Evolutionary conservation across 306 rosid species (phyloP), one percentile per base, ranked within the genome.

Genomic region (Vicia faba): DNA sequence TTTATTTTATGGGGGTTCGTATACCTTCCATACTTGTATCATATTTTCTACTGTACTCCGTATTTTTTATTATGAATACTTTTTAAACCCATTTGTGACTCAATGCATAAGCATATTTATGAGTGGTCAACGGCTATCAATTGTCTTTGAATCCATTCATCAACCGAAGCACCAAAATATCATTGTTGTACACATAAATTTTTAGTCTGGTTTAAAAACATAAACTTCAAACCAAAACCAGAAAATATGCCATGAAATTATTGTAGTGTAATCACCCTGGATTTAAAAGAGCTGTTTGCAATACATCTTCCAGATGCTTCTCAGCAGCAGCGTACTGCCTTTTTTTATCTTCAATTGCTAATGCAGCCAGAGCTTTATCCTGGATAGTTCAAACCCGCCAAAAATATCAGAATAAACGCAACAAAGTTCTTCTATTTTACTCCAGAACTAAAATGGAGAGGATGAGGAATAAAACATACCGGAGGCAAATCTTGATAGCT

Each of bases 341-440:
- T 81, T 93, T 93, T 88, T 93, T 93, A 72, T 90, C 96, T 88
- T 93, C 99, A 49, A 93, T 93, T 56, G 99, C 97, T 31, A 93
- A 81, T 68, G 96, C 97, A 72, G 99, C 99, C 84, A 90, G 79
- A 57, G 99, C 97, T 84, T 90, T 93, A 65, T 93, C 97, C 99
- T 88, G 89, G 29, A 82, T 8, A 77, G 74, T 65, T 40, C 5
- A 64, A 69, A 62, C 58, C 54, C 7, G 26, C 59, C 46, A 11
- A 78, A 72, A 11, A 63, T 63, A 63, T 15, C 29, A 23, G 68
- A 69, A 53, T 29, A 28, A 75, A 56, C 23, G 13, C 25, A 61
- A 58, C 62, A 26, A 11, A 38, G 39, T 61, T 60, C 44, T 51
- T 64, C 44, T 46, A 19, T 23, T 23, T 45, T 13, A 57, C 19